These are phyloP conservation scores for Calophaca sinica DNA, from an alignment of 306 rosid species.

Conservation along the genomic window DNA sequence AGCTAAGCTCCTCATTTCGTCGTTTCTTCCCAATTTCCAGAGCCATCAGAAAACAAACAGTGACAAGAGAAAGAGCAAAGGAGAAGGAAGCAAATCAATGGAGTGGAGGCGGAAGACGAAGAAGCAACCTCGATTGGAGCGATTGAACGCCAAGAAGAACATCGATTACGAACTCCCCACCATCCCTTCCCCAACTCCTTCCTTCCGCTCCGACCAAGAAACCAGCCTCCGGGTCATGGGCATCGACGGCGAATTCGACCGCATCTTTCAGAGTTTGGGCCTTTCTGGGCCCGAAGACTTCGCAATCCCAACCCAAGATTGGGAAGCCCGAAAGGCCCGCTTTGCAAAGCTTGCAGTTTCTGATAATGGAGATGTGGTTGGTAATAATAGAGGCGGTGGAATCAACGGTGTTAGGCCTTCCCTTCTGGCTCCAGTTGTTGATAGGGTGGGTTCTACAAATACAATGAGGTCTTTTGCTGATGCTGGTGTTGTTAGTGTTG, in stretches of 20 bases:
- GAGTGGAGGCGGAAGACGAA: slow-evolving; percentile 47
- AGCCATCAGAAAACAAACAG: too few species aligned
- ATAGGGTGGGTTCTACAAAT: slow-evolving; percentile 34
- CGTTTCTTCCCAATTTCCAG: too few species aligned
- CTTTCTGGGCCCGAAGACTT: slow-evolving; percentile 74
- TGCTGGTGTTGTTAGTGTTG: neutral
- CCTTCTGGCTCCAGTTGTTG: slow-evolving; percentile 25
- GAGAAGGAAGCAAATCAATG: slow-evolving; percentile 5
- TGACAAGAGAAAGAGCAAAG: too few species aligned
- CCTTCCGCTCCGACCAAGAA: slow-evolving; percentile 25
- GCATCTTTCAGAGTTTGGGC: slow-evolving; percentile 57
- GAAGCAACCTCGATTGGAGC: slow-evolving; percentile 52
- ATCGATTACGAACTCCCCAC: slow-evolving; percentile 50
- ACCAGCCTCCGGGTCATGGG: slow-evolving; percentile 59
- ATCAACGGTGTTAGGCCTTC: slow-evolving; percentile 56
- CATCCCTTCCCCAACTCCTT: neutral
- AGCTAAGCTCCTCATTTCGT: too few species aligned
- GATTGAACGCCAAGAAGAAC: slow-evolving; percentile 62
- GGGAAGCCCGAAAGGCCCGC: slow-evolving; percentile 62
- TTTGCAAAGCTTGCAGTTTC: neutral
- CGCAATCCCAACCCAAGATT: slow-evolving; percentile 59
- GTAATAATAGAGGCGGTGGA: slow-evolving; percentile 35
- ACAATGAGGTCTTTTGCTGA: slow-evolving; percentile 41
- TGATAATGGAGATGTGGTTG: slow-evolving; percentile 23
- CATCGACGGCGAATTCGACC: slow-evolving; percentile 67